Evolutionary conservation across 257 asterid species (phyloP), one percentile per base, ranked within the genome.

Genomic region (Solanum appendiculatum): DNA sequence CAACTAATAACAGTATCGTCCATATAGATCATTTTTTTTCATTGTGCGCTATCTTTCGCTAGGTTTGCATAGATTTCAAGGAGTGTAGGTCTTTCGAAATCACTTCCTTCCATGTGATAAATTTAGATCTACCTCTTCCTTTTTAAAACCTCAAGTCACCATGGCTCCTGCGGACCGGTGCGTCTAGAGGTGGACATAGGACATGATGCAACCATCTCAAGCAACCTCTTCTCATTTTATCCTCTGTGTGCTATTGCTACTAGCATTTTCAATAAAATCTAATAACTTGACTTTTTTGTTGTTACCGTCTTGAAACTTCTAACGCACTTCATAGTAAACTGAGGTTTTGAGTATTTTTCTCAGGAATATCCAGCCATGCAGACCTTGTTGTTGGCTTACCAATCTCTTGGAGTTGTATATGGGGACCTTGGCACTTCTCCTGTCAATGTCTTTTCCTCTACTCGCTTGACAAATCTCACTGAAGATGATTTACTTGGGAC

Each of bases 381-480:
- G 51, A 95, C 93, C 2, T 9, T 93, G 42, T 1, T 93, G 60
- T 56, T 93, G 89, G 97, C 96, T 20, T 95, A 92, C 91, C 97
- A 95, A 86, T 93, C 97, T 23, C 93, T 94, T 4, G 97, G 96
- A 86, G 93, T 93, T 14, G 97, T 94, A 9, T 94, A 92, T 29
- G 98, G 97, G 74, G 98, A 95, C 90, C 91, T 95, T 66, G 96
- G 94, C 44, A 95, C 98, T 56, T 94, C 97, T 34, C 98, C 98
- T 0, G 94, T 95, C 40, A 93, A 95, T 8, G 97, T 94, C 13
- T 92, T 92, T 92, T 95, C 96, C 2, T 87, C 96, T 2, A 94
- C 96, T 20, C 89, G 87, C 16, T 64, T 90, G 74, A 92, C 90
- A 2, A 88, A 90, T 72, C 96, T 92, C 37, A 82, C 91, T 0